Evolutionary conservation across 306 rosid species (phyloP).

Genomic region (Lagenaria siceraria): DNA sequence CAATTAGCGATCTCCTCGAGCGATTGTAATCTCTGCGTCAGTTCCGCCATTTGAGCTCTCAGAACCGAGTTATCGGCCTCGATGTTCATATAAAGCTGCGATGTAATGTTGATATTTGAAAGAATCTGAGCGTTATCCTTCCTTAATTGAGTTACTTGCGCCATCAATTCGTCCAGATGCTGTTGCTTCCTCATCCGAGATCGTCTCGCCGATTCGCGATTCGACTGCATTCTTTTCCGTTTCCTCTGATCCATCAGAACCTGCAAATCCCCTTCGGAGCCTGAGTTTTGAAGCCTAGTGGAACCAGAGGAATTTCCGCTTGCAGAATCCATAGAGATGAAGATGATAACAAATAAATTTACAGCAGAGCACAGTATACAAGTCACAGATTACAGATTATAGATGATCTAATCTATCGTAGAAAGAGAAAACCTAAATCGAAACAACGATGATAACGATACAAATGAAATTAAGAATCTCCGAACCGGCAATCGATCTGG

Average conservation of each 20-base stretch:
- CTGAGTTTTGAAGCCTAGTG: slow-evolving; percentile 32
- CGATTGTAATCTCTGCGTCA: slow-evolving; percentile 54
- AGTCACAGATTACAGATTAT: slow-evolving; percentile 7
- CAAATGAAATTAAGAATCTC: not conserved
- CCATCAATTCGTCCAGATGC: slow-evolving; percentile 51
- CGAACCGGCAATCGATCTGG: not conserved
- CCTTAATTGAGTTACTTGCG: slow-evolving; percentile 19
- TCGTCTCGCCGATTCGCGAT: slow-evolving; percentile 76
- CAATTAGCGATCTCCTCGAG: slow-evolving; percentile 38
- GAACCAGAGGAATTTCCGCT: slow-evolving; percentile 55
- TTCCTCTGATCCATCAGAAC: slow-evolving; percentile 48
- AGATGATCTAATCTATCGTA: not conserved
- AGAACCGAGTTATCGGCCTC: slow-evolving; percentile 55
- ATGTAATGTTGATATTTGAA: slow-evolving; percentile 28
- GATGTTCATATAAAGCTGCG: slow-evolving; percentile 32
- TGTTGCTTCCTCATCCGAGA: slow-evolving; percentile 71
- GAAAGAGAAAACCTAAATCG: not conserved
- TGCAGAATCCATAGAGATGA: slow-evolving; percentile 34
- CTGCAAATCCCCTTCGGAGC: slow-evolving; percentile 51
- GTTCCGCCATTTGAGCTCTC: slow-evolving; percentile 56
- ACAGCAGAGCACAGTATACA: slow-evolving; percentile 13
- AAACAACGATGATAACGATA: not conserved
- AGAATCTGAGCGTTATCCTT: slow-evolving; percentile 38
- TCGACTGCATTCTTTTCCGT: slow-evolving; percentile 68
- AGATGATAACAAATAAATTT: not conserved